These are phyloP conservation scores for Fusarium xyrophilum DNA, from an alignment of 2,329 filamentous ascomycete species.

Conservation along the genomic window DNA sequence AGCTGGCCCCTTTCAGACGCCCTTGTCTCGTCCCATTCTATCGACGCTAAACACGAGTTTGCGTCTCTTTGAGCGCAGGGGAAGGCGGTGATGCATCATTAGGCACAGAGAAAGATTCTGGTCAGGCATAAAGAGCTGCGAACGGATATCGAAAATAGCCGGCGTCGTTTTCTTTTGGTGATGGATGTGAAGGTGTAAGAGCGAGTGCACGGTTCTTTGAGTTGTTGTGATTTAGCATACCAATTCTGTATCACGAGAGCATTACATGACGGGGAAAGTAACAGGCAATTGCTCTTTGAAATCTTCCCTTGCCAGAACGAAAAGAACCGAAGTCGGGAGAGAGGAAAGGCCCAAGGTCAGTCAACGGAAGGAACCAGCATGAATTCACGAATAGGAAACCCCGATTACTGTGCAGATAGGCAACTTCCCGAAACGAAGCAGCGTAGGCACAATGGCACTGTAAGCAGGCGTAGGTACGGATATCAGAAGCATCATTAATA, in stretches of 20 bases:
- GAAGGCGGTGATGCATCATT: conserved; percentile 43
- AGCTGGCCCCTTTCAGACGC: conserved; percentile 41
- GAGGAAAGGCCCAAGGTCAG: background rate
- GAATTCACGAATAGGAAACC: conserved; percentile 6
- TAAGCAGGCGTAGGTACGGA: background rate
- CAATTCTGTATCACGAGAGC: conserved; percentile 19
- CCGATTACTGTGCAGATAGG: background rate
- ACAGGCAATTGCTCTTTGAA: background rate
- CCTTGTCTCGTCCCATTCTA: conserved; percentile 42
- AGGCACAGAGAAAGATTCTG: conserved; percentile 33
- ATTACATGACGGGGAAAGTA: background rate
- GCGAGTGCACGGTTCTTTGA: conserved; percentile 9
- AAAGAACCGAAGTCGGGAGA: background rate
- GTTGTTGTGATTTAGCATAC: conserved; percentile 4
- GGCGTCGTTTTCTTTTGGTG: conserved; percentile 6
- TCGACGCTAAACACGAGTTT: conserved; percentile 39
- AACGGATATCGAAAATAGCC: conserved; percentile 8
- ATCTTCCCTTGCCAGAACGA: background rate
- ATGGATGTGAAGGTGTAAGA: conserved; percentile 18
- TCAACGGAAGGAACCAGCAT: background rate
- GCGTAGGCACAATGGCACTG: background rate
- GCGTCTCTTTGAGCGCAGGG: conserved; percentile 34
- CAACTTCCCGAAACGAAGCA: background rate
- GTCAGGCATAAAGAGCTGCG: conserved; percentile 38
- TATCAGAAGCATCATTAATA: background rate